phyloP scores from a whole-genome alignment of 306 rosid genomes.

The Notholithocarpus densiflorus region DNA sequence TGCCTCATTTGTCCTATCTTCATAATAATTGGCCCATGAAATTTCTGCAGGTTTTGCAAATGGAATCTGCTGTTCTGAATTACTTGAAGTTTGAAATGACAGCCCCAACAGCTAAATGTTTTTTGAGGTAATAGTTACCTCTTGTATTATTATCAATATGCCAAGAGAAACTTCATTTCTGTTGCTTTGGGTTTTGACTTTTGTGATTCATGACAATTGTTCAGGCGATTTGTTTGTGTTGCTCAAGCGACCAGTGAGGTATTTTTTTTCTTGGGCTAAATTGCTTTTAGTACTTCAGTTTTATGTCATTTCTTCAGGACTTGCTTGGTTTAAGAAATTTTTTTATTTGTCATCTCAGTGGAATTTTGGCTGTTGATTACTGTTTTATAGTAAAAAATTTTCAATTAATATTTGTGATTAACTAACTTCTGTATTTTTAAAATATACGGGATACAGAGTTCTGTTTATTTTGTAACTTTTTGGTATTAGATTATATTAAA shows the following conservation, averaged over 20 bases:
- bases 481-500: background rate
- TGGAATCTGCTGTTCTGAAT: slow-evolving; percentile 88
- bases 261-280: slow-evolving; percentile 5
- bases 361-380: background rate
- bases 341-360: background rate
- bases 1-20: slow-evolving; percentile 1
- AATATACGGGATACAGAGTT: background rate
- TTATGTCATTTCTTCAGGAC: background rate
- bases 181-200: slow-evolving; percentile 22
- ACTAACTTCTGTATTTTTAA: background rate
- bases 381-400: background rate
- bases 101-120: slow-evolving; percentile 85
- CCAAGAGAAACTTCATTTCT: background rate
- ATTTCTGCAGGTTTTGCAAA: slow-evolving; percentile 73
- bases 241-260: slow-evolving; percentile 54
- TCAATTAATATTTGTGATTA: background rate
- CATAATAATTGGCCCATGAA: background rate
- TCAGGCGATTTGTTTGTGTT: slow-evolving; percentile 48
- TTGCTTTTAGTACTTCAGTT: background rate
- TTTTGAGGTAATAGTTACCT: slow-evolving; percentile 52
- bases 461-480: too few species aligned
- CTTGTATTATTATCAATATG: slow-evolving; percentile 14
- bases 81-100: slow-evolving; percentile 95
- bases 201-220: slow-evolving; percentile 28
- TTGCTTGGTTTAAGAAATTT: background rate